These are phyloP conservation scores for Citrullus amarus DNA, from an alignment of 306 rosid species.

Conservation along the genomic window DNA sequence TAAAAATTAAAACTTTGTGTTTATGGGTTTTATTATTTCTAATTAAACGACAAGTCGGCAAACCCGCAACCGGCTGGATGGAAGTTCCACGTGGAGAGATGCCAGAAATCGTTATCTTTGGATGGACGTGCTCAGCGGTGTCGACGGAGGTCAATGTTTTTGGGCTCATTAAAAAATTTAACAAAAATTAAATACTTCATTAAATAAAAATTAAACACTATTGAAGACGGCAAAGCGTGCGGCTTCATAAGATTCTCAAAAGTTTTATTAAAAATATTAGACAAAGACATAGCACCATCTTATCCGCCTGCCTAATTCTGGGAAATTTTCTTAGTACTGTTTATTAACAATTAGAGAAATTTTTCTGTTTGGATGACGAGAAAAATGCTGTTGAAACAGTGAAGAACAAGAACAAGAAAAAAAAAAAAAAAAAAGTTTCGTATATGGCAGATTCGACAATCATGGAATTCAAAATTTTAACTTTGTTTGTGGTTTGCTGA, in stretches of 20 bases:
- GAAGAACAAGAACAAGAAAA: neutral
- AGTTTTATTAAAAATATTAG: conserved; percentile 13
- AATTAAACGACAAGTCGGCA: conserved; percentile 15
- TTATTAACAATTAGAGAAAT: neutral
- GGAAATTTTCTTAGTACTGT: neutral
- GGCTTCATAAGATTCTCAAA: conserved; percentile 32
- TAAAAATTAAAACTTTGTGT: neutral
- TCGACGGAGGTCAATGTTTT: conserved; percentile 54
- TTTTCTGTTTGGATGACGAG: conserved; percentile 21
- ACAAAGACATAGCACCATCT: conserved; percentile 36
- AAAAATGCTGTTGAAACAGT: conserved; percentile 6
- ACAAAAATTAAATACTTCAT: neutral
- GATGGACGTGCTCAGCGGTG: conserved; percentile 49
- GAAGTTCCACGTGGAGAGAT: conserved; percentile 75
- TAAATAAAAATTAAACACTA: neutral
- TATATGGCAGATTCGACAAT: neutral
- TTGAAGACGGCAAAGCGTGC: conserved; percentile 32
- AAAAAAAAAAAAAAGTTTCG: neutral
- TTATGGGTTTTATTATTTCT: neutral
- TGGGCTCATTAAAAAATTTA: conserved; percentile 11
- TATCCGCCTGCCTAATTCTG: conserved; percentile 18
- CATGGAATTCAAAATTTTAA: neutral
- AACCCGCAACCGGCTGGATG: conserved; percentile 35
- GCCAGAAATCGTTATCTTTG: conserved; percentile 27
- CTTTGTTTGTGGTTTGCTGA: neutral